Evolutionary conservation across 768 basidiomycete genomes (phyloP).

Genomic region (Sarcodon aspratus): DNA sequence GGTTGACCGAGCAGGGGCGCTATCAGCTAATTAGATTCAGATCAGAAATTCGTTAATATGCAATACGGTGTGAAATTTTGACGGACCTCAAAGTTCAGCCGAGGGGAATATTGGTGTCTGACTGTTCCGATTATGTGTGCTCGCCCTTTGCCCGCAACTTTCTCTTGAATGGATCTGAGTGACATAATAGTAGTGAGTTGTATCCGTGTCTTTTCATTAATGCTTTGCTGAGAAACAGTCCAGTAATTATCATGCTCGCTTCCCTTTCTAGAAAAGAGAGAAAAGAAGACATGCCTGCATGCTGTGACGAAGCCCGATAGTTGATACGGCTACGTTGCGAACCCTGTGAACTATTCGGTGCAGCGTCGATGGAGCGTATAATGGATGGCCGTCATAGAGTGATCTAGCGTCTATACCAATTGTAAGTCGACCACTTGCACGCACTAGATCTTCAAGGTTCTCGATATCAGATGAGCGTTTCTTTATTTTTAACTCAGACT

Average conservation of each 20-base stretch:
- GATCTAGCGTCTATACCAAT: constrained; percentile 39
- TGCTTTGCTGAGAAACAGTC: constrained; percentile 27
- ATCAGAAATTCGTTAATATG: background rate
- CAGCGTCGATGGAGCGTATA: constrained; percentile 7
- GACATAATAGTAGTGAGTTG: background rate
- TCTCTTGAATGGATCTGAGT: background rate
- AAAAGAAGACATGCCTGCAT: constrained; percentile 25
- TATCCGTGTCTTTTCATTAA: constrained; percentile 34
- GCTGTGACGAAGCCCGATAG: constrained; percentile 29
- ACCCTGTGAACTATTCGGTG: constrained; percentile 15
- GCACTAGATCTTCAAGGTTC: constrained; percentile 26
- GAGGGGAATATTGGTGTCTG: constrained; percentile 67
- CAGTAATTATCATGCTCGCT: background rate
- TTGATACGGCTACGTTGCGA: constrained; percentile 21
- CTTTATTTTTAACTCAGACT: constrained; percentile 27
- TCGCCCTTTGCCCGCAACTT: background rate
- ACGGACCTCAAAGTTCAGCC: constrained; percentile 28
- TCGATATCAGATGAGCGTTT: constrained; percentile 25
- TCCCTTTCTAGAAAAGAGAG: constrained; percentile 4
- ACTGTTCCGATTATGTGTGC: constrained; percentile 50
- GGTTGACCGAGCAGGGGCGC: constrained; percentile 23
- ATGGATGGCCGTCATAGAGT: constrained; percentile 23
- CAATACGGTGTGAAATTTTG: background rate
- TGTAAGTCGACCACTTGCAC: constrained; percentile 32
- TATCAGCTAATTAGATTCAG: constrained; percentile 13